Evolutionary conservation across 306 rosid genomes (phyloP).

Genomic region (Prosopis cineraria): DNA sequence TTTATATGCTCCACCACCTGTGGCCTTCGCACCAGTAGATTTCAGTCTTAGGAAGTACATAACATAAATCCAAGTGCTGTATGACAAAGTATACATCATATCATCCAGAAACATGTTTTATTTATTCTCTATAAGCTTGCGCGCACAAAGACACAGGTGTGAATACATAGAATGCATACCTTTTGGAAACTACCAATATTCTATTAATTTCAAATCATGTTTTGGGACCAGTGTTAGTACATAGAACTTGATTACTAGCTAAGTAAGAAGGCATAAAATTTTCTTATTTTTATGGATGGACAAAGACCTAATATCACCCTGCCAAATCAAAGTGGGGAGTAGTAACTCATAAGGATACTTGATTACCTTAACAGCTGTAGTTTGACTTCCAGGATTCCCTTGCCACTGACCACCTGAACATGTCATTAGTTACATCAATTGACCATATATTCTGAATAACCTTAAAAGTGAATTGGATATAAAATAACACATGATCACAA

Average conservation of each 20-base stretch:
- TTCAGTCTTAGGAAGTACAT: conserved; percentile 42
- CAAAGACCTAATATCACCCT: conserved; percentile 11
- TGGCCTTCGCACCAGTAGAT: conserved; percentile 69
- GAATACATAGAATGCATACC: background rate
- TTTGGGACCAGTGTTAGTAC: conserved; percentile 16
- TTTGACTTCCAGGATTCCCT: conserved; percentile 50
- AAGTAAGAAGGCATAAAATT: conserved; percentile 11
- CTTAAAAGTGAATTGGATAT: conserved; percentile 8
- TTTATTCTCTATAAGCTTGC: conserved; percentile 24
- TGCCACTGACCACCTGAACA: conserved; percentile 61
- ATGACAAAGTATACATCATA: conserved; percentile 24
- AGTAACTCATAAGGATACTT: conserved; percentile 16
- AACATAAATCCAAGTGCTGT: conserved; percentile 32
- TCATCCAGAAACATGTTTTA: conserved; percentile 9
- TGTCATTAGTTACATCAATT: conserved; percentile 43
- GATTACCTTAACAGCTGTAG: conserved; percentile 64
- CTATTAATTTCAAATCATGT: conserved; percentile 27
- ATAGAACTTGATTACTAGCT: conserved; percentile 11
- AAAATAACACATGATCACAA: conserved; percentile 8
- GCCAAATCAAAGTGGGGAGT: background rate
- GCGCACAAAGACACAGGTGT: background rate
- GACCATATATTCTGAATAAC: conserved; percentile 29
- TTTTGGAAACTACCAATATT: conserved; percentile 17
- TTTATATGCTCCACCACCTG: conserved; percentile 94
- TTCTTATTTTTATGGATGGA: background rate